A percentile compares a stretch with the other conserved stretches of the same genome.
Evolutionary conservation across 768 basidiomycete genomes (phyloP).

Genomic region (Rhodotorula graminis): DNA sequence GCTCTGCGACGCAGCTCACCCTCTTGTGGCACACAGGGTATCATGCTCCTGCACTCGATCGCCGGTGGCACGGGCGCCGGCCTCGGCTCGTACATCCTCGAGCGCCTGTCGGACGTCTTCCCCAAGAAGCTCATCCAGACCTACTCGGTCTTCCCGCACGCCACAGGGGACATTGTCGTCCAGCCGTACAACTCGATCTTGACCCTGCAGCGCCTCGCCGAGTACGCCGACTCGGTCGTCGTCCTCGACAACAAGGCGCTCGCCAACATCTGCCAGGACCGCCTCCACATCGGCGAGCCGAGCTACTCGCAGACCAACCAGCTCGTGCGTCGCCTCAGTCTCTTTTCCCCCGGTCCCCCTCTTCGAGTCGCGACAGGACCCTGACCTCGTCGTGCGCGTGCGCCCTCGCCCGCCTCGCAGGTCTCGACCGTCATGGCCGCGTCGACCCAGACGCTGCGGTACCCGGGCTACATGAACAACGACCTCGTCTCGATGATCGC

Average conservation of each 20-base stretch:
- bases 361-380: too few relatives aligned
- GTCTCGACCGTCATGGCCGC: slow-evolving; percentile 97
- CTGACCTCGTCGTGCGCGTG: not conserved
- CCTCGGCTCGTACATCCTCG: slow-evolving; percentile 93
- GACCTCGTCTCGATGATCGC: slow-evolving; percentile 96
- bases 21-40: slow-evolving; percentile 61
- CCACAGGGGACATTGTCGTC: slow-evolving; percentile 79
- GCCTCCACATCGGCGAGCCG: slow-evolving; percentile 67
- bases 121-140: slow-evolving; percentile 99
- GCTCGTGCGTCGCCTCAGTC: too few relatives aligned
- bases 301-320: slow-evolving; percentile 90
- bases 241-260: slow-evolving; percentile 95
- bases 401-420: slow-evolving; percentile 49
- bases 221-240: slow-evolving; percentile 95
- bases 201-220: slow-evolving; percentile 85
- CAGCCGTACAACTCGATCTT: slow-evolving; percentile 96
- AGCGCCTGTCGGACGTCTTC: slow-evolving; percentile 93
- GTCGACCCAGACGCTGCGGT: slow-evolving; percentile 91
- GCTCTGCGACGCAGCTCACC: not conserved
- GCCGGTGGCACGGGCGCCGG: slow-evolving; percentile 98
- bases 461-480: slow-evolving; percentile 99
- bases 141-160: slow-evolving; percentile 96
- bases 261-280: slow-evolving; percentile 84
- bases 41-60: slow-evolving; percentile 98
- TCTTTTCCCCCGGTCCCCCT: slow-evolving; percentile 37